These are phyloP conservation scores for Pleurotus pulmonarius DNA, from an alignment of 768 basidiomycete species.

Conservation along the genomic window DNA sequence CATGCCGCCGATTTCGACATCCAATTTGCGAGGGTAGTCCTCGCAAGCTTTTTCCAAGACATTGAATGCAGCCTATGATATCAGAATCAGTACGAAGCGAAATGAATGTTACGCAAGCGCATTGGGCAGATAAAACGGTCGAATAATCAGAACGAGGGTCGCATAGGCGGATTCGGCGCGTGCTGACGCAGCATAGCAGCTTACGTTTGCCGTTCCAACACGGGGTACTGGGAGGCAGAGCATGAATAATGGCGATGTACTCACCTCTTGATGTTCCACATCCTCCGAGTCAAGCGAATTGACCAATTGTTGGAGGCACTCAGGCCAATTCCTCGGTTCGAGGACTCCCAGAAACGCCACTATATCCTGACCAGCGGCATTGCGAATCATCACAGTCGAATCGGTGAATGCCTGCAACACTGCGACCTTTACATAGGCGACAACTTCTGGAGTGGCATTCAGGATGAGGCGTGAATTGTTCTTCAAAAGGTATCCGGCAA, in stretches of 20 bases:
- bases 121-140: background rate
- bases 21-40: constrained; percentile 93
- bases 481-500: constrained; percentile 96
- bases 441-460: constrained; percentile 59
- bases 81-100: constrained; percentile 13
- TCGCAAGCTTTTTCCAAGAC: constrained; percentile 94
- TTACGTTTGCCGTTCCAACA: constrained; percentile 3
- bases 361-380: constrained; percentile 91
- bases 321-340: constrained; percentile 93
- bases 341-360: constrained; percentile 84
- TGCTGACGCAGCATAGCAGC: background rate
- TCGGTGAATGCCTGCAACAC: constrained; percentile 83
- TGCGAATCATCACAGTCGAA: constrained; percentile 82
- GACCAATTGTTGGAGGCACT: constrained; percentile 85
- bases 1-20: constrained; percentile 90
- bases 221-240: background rate
- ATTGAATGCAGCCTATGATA: constrained; percentile 78
- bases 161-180: background rate
- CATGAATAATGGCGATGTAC: constrained; percentile 18
- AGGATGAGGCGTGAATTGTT: constrained; percentile 86
- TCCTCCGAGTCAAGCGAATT: constrained; percentile 74
- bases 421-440: constrained; percentile 68
- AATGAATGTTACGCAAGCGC: constrained; percentile 9
- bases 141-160: background rate
- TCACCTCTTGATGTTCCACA: constrained; percentile 82